phyloP scores from a whole-genome alignment of 371 early-diverging fungal genomes.

The Mucor irregularis region DNA sequence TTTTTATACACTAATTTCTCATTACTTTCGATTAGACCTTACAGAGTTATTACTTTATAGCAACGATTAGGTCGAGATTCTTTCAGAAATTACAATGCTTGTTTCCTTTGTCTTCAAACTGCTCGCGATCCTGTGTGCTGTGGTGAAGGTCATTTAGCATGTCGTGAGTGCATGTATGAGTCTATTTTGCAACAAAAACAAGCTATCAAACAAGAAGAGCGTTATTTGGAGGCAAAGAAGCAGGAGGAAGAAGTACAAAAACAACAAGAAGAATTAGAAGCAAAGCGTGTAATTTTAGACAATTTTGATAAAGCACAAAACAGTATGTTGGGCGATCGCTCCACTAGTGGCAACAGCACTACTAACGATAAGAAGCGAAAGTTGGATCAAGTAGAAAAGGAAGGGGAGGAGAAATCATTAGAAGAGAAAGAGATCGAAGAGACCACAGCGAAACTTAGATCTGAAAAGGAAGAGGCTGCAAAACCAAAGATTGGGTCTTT shows the following conservation, averaged over 20 bases:
- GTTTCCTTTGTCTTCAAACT: conserved; percentile 87
- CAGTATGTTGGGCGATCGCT: conserved; percentile 48
- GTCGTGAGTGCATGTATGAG: conserved; percentile 90
- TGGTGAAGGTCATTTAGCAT: conserved; percentile 80
- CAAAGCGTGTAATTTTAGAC: conserved; percentile 50
- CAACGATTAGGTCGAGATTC: conserved; percentile 88
- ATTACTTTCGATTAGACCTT: not conserved
- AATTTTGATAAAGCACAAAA: conserved; percentile 71
- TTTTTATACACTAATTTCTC: not conserved
- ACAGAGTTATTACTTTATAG: conserved; percentile 34
- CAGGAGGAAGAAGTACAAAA: conserved; percentile 62
- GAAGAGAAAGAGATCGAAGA: conserved; percentile 42
- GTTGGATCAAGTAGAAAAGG: conserved; percentile 41
- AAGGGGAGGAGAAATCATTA: conserved; percentile 18
- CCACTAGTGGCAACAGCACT: not conserved
- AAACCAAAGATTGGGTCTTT: conserved; percentile 73
- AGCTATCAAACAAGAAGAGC: conserved; percentile 65
- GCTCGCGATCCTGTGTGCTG: conserved; percentile 86
- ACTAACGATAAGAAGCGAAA: conserved; percentile 40
- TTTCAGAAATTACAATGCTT: conserved; percentile 84
- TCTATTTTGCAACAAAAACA: conserved; percentile 87
- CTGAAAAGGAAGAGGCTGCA: conserved; percentile 51
- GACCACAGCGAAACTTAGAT: conserved; percentile 50
- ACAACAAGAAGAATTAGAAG: conserved; percentile 45
- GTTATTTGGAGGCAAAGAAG: conserved; percentile 64